These are phyloP conservation scores for Patellaria atrata DNA, from an alignment of 495 filamentous ascomycete genomes.

Conservation along the genomic window DNA sequence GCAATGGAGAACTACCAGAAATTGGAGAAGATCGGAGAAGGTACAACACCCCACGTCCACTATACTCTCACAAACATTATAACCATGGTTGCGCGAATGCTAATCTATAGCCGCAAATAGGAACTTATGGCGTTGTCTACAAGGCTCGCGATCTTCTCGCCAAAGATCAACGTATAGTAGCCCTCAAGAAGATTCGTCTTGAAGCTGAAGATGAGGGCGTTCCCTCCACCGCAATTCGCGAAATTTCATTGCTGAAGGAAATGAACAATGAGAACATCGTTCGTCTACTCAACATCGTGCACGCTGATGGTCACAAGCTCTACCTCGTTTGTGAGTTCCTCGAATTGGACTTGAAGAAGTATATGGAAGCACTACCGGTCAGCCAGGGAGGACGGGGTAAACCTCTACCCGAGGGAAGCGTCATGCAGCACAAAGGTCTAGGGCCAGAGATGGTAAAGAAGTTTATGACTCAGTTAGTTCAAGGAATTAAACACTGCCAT, in stretches of 20 bases:
- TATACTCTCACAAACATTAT: constrained; percentile 1
- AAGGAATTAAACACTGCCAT: constrained; percentile 90
- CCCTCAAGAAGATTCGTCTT: constrained; percentile 97
- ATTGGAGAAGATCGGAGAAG: constrained; percentile 98
- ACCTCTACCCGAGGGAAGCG: constrained; percentile 67
- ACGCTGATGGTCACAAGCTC: constrained; percentile 91
- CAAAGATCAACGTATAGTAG: constrained; percentile 69
- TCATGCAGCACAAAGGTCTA: constrained; percentile 56
- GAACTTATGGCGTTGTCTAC: constrained; percentile 54
- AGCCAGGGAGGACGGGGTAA: constrained; percentile 82
- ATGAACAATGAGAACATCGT: constrained; percentile 97
- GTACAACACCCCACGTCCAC: constrained; percentile 31
- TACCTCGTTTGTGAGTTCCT: constrained; percentile 99
- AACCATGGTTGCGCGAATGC: background rate
- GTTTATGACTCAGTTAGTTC: constrained; percentile 89
- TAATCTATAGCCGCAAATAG: constrained; percentile 12
- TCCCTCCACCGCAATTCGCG: constrained; percentile 93
- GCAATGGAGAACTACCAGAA: constrained; percentile 98
- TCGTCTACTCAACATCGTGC: constrained; percentile 94
- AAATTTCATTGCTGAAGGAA: constrained; percentile 98
- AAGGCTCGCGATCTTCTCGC: constrained; percentile 95
- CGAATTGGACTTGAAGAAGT: constrained; percentile 98
- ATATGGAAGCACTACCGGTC: constrained; percentile 93
- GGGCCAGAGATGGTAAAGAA: constrained; percentile 89
- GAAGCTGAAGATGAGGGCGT: constrained; percentile 93